Base-by-base conservation (phyloP, 352 stramenopile genomes). In the Phytophthora citricola region DNA sequence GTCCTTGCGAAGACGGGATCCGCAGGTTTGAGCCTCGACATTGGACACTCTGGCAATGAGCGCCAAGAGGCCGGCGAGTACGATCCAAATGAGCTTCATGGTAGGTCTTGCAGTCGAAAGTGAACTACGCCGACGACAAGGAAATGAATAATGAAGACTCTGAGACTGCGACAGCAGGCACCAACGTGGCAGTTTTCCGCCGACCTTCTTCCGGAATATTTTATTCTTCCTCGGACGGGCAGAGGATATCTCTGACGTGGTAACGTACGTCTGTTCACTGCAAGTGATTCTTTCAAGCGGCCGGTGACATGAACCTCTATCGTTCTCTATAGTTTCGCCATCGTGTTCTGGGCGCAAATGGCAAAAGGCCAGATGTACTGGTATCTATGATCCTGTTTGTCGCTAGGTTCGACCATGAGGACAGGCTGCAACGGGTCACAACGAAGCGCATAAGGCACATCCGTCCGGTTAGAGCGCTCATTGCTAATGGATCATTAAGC, bases 1-100 rank as follows among this genome's bases (percentile, higher is more conserved):
- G 38, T 79, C 61, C 9, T 81, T 81, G 0, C 82, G 78, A 11
- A 85, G 52, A 46, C 82, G 78, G 2, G 78, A 53, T 1, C 74
- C 75, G n/a, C 79, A 83, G 11, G 44, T 59, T 49, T 71, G 62
- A 14, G 63, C 62, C 41, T 70, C 43, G 7, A 61, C 48, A n/a
- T 51, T 15, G 1, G 41, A 15, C 8, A 69, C n/a, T 38, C 34
- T 49, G 6, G 57, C 46, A 22, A 63, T 17, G 22, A 72, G 5
- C 5, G 51, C 57, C n/a, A 76, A 45, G 12, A 75, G 41, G 7
- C 45, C 41, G 20, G 63, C 8, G 22, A 41, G 63, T 3, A 75
- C 41, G 40, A 72, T 62, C 62, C 55, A 72, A 17, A 71, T 10
- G 40, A 71, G 27, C 44, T 71, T 75, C 67, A 75, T 75, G 29